Conservation (phyloP, 805 yeast genomes). For the Debaryomyces castellii region DNA sequence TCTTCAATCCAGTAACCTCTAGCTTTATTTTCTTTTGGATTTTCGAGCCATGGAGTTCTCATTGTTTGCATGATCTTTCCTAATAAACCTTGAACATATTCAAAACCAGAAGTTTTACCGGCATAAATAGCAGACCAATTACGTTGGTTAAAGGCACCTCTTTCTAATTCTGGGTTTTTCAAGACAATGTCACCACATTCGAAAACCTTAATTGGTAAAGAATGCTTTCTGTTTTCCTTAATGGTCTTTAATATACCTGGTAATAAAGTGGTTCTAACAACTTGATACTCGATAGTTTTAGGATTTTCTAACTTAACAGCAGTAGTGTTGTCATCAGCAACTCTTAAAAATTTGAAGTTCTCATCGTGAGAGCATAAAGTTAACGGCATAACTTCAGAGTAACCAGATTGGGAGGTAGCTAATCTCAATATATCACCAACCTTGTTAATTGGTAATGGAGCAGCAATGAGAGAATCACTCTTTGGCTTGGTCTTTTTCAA, state of each 20-base stretch:
- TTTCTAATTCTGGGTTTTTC: constrained; percentile 76
- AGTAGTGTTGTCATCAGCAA: constrained; percentile 65
- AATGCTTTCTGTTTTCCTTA: constrained; percentile 92
- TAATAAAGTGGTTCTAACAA: constrained; percentile 89
- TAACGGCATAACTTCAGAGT: constrained; percentile 94
- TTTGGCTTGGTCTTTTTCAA: constrained; percentile 77
- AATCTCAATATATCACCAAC: constrained; percentile 85
- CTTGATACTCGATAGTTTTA: constrained; percentile 94
- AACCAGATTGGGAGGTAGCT: constrained; percentile 92
- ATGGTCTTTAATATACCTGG: constrained; percentile 96
- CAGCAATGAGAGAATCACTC: constrained; percentile 75
- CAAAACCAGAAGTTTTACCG: constrained; percentile 95
- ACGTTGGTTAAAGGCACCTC: constrained; percentile 89
- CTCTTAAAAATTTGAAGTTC: constrained; percentile 84
- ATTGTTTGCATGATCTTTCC: constrained; percentile 96
- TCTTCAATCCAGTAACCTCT: constrained; percentile 90
- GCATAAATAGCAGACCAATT: constrained; percentile 93
- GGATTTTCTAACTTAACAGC: constrained; percentile 95
- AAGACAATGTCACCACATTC: constrained; percentile 94
- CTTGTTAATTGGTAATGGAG: constrained; percentile 88
- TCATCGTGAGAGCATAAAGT: constrained; percentile 96
- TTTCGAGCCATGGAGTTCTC: constrained; percentile 80
- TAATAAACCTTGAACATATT: constrained; percentile 87
- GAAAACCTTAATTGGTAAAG: constrained; percentile 91
- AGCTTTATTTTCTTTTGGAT: constrained; percentile 44